Base-by-base conservation (phyloP, 2,329 filamentous ascomycete genomes). In the Stromatinia cepivora region DNA sequence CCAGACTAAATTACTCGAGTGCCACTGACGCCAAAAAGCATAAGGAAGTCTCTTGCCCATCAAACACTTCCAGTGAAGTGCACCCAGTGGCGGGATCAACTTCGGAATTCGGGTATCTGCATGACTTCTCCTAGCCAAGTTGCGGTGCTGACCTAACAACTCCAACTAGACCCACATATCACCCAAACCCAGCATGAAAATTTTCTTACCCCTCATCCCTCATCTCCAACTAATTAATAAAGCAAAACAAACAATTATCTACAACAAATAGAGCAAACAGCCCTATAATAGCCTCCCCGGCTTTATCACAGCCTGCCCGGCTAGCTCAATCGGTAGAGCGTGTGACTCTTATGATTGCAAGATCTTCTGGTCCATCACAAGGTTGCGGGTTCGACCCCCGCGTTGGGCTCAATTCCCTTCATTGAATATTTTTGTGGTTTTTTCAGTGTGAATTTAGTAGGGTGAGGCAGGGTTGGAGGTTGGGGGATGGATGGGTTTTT, bases 321-420 rank as follows among this genome's bases (percentile, higher is more conserved):
- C 70, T 75, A 76, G 75, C 75, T 76, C 75, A 76, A 76, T 76
- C 74, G 75, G 75, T 76, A 76, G 75, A 76, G 75, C 75, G 75
- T 77, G 74, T 74, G 75, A 71, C 75, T 76, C 74, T 76, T 75
- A 76, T 42, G 66, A 63, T 68, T 63, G 31, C 13, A 50, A 50
- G 31, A 50, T 50, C 59, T 63, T 36, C 46, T 50, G 22, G 59
- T 63, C 22, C 31, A 80, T 80, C 79, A 80, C 76, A 81, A 81
- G 79, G 80, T 78, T 81, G 79, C 78, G 79, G 80, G 80, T 81
- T 81, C 79, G 80, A 80, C 79, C 79, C 79, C 80, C 79, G 77
- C 79, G 73, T 76, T 75, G 74, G 75, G 74, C 74, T 77, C 72
- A 74, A 74, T 73, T 53, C 72, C 72, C 59, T 63, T 63, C 59